Evolutionary conservation across 164 flowering plant species (phyloP), one percentile per base, ranked within the genome.

Genomic region (Liriodendron chinense): DNA sequence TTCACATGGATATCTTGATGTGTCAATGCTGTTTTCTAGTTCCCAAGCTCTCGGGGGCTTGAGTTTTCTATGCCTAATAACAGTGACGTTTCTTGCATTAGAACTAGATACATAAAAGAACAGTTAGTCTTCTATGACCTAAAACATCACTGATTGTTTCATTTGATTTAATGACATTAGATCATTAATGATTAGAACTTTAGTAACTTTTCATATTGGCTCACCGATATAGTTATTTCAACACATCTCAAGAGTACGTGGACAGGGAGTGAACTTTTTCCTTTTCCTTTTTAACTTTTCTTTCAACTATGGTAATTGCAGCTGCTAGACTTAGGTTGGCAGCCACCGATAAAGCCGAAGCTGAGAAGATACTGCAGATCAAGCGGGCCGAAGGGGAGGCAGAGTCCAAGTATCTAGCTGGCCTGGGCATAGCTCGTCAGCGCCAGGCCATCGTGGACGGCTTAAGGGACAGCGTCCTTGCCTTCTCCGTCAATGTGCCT

Each of bases 311-410:
- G 14, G 10, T 53, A 14, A 56, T 26, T 69, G 34, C 74, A 90
- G 97, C 94, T 81, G 80, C 93, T 25, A 86, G 97, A 78, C 34
- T 91, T 90, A 92, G 97, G 83, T 78, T 86, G 67, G 97, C 94
- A 71, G 87, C 94, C 21, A 89, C 72, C 76, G 97, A 92, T 72
- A 92, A 88, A 86, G 97, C 97, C 7, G 97, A 92, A 80, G 94
- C 93, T 24, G 94, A 91, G 83, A 91, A 92, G 83, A 89, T 91
- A 57, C 57, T 91, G 80, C 94, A 91, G 84, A 91, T 92, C 47
- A 92, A 92, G 86, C 78, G 88, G 66, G 97, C 94, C 0, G 97
- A 91, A 72, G 94, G 94, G 81, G 94, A 92, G 1, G 94, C 97
- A 0, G 97, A 92, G 78, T 79, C 94, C 14, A 91, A 91, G 74